These are phyloP conservation scores for Physaria fendleri DNA, from an alignment of 345 rosid genomes.

Conservation along the genomic window DNA sequence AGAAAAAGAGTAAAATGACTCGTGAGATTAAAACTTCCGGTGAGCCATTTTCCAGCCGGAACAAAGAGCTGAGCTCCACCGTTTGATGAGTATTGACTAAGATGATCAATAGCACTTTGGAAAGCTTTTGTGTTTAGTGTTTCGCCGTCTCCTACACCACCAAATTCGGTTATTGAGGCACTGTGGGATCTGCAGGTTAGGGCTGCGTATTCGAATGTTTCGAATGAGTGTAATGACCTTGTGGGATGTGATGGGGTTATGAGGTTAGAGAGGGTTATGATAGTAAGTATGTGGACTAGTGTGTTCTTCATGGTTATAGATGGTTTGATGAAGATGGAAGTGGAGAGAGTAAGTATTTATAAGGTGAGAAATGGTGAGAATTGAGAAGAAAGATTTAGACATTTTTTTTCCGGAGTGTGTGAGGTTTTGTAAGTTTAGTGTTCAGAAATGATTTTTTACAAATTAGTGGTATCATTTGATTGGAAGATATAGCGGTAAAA, in stretches of 20 bases:
- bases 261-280: slow-evolving; percentile 4
- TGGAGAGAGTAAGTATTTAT: slow-evolving; percentile 21
- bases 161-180: slow-evolving; percentile 76
- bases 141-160: slow-evolving; percentile 80
- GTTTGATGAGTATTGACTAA: slow-evolving; percentile 44
- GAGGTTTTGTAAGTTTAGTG: not conserved
- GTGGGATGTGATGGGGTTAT: not conserved
- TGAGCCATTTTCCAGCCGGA: slow-evolving; percentile 83
- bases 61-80: slow-evolving; percentile 77
- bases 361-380: slow-evolving; percentile 9
- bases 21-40: slow-evolving; percentile 73
- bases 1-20: slow-evolving; percentile 89
- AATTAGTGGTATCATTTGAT: slow-evolving; percentile 8
- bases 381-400: not conserved
- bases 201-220: slow-evolving; percentile 61
- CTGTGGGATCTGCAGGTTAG: slow-evolving; percentile 72
- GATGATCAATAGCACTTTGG: slow-evolving; percentile 48
- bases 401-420: slow-evolving; percentile 12
- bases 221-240: slow-evolving; percentile 17
- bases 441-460: not conserved
- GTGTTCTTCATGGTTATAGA: slow-evolving; percentile 22
- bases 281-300: slow-evolving; percentile 9
- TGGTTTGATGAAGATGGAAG: slow-evolving; percentile 11
- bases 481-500: not conserved
- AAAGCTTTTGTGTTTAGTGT: slow-evolving; percentile 81